phyloP scores from a whole-genome alignment of 306 rosid genomes.

The Astragalus glycyphyllos region DNA sequence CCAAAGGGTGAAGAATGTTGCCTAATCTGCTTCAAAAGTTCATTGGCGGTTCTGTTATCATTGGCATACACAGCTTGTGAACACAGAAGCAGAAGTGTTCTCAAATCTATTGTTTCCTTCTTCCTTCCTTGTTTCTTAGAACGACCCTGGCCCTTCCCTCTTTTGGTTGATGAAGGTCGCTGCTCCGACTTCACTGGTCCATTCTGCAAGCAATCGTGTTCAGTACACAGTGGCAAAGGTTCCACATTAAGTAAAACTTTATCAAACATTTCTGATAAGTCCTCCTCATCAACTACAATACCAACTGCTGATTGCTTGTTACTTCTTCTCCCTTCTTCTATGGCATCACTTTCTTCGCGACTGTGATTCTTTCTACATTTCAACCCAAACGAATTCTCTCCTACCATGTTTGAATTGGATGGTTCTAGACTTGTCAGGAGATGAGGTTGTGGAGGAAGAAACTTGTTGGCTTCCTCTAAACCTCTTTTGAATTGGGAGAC shows the following conservation, averaged over 20 bases:
- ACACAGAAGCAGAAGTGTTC: slow-evolving; percentile 62
- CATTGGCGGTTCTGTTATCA: slow-evolving; percentile 64
- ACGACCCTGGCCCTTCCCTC: slow-evolving; percentile 43
- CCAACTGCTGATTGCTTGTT: slow-evolving; percentile 55
- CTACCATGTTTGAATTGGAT: neutral
- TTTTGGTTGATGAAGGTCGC: slow-evolving; percentile 27
- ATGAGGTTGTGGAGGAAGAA: slow-evolving; percentile 66
- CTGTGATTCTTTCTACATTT: slow-evolving; percentile 53
- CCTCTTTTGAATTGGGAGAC: slow-evolving; percentile 70
- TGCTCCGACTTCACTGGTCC: slow-evolving; percentile 19
- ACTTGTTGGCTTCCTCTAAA: slow-evolving; percentile 81
- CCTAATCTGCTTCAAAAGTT: slow-evolving; percentile 70
- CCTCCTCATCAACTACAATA: slow-evolving; percentile 49
- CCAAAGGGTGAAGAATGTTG: slow-evolving; percentile 68
- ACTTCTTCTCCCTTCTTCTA: slow-evolving; percentile 51
- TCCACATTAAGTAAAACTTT: slow-evolving; percentile 47
- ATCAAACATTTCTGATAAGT: slow-evolving; percentile 57
- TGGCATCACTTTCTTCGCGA: slow-evolving; percentile 39
- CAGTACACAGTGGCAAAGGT: slow-evolving; percentile 35
- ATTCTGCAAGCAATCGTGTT: slow-evolving; percentile 3
- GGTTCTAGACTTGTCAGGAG: slow-evolving; percentile 48
- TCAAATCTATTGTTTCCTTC: slow-evolving; percentile 67
- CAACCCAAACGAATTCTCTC: slow-evolving; percentile 33
- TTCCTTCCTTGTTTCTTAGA: slow-evolving; percentile 46
- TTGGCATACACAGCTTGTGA: slow-evolving; percentile 70